Evolutionary conservation across 495 filamentous ascomycete genomes (phyloP).

Genomic region (Daldinia caldariorum): DNA sequence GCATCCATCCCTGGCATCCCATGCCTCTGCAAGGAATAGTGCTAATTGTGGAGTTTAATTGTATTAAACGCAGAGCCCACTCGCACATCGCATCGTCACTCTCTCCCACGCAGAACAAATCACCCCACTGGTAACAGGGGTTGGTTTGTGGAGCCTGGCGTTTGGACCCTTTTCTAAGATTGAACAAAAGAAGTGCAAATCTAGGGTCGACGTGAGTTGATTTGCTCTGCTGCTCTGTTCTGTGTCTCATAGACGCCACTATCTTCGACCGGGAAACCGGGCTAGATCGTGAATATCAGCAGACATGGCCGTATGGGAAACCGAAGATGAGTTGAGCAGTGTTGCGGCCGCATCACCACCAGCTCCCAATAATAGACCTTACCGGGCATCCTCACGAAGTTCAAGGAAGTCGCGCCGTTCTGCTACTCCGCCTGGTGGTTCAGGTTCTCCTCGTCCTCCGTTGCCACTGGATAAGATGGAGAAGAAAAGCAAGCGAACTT

Average conservation of each 20-base stretch:
- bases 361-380: constrained; percentile 73
- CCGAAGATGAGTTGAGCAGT: constrained; percentile 63
- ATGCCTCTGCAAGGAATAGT: constrained; percentile 33
- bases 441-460: constrained; percentile 70
- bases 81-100: constrained; percentile 43
- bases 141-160: constrained; percentile 28
- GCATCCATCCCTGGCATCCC: constrained; percentile 28
- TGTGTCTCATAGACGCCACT: constrained; percentile 24
- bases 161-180: constrained; percentile 46
- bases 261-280: constrained; percentile 40
- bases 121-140: constrained; percentile 43
- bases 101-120: constrained; percentile 30
- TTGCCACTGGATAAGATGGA: constrained; percentile 63
- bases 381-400: constrained; percentile 66
- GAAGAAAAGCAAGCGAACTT: constrained; percentile 59
- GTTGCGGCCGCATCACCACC: constrained; percentile 65
- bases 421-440: constrained; percentile 65
- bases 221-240: constrained; percentile 24
- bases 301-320: constrained; percentile 63
- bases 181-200: constrained; percentile 38
- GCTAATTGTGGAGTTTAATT: constrained; percentile 44
- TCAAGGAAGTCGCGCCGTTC: constrained; percentile 63
- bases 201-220: constrained; percentile 32
- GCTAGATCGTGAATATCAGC: constrained; percentile 23
- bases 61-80: constrained; percentile 43